Base-by-base conservation (phyloP, 352 stramenopile genomes). In the Phytopythium chamaehyphon region DNA sequence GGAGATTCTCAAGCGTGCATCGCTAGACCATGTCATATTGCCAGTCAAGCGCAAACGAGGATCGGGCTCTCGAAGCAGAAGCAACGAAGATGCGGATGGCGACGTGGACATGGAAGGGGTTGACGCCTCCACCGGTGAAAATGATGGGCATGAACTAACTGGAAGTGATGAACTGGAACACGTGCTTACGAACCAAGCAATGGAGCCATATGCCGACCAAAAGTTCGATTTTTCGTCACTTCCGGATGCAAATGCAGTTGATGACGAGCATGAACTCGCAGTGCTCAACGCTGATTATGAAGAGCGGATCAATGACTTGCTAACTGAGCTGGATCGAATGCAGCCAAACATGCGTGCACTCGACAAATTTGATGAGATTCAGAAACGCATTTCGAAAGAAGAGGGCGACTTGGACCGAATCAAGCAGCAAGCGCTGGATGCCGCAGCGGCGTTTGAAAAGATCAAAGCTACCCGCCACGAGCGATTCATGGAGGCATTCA, bases 321-420 rank as follows among this genome's bases (percentile, higher is more conserved):
- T 85, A 0, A 69, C 77, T 2, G 85, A 96, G 42, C 49, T 99
- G 54, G 96, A 99, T 38, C 77, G 79, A 3, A 98, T 99, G 75
- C 87, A 96, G 47, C 97, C 97, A 5, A 99, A 99, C 61, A 97
- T 99, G 95, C 97, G 97, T 7, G 85, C 85, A 0, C 51, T 93
- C n/a, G 77, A 95, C 43, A 92, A 92, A 50, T 95, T 87, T 37
- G 81, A 91, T 40, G 81, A 88, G 52, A 93, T 95, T 24, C 80
- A 92, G 61, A 70, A 65, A 19, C 76, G 83, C 33, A 90, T 95
- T 48, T 64, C 68, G 1, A 83, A 78, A 22, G 82, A 93, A 63
- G 82, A 95, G 71, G 82, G 83, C 26, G 84, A 89, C 40, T 45
- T 95, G 12, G 84, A 92, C 21, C 50, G 69, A 8, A 79, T 93